Conservation (phyloP, 73 alveolate genomes). For the Tetrahymena borealis region DNA sequence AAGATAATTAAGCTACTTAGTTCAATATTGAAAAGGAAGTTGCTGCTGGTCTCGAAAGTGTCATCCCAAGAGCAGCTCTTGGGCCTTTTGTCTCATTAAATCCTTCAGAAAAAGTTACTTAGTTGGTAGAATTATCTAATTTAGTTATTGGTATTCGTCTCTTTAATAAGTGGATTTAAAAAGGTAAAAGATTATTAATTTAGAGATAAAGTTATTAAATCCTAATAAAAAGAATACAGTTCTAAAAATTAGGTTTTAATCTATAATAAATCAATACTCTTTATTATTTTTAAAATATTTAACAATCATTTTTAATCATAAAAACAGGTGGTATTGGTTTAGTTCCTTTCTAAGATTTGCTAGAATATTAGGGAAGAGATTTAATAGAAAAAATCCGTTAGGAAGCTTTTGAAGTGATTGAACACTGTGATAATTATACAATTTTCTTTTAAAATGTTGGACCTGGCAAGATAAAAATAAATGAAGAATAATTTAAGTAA, state of each 20-base stretch:
- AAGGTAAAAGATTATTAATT: background rate
- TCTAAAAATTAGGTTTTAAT: too few species aligned
- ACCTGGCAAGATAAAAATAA: conserved; percentile 37
- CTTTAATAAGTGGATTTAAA: conserved; percentile 93
- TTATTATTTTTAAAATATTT: too few species aligned
- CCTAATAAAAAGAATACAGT: background rate
- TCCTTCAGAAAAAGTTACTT: conserved; percentile 95
- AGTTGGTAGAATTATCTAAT: conserved; percentile 91
- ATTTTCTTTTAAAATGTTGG: conserved; percentile 54
- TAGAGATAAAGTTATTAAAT: background rate
- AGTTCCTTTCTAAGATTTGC: conserved; percentile 64
- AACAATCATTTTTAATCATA: too few species aligned
- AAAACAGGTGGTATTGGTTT: conserved; percentile 89
- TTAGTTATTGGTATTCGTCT: conserved; percentile 97
- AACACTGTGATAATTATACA: conserved; percentile 72
- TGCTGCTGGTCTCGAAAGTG: conserved; percentile 95
- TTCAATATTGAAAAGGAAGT: conserved; percentile 94
- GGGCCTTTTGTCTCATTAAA: conserved; percentile 97
- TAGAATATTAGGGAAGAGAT: conserved; percentile 70
- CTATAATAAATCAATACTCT: too few species aligned
- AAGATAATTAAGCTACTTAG: conserved; percentile 33
- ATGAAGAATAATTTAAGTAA: conserved; percentile 48
- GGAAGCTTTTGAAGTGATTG: conserved; percentile 72
- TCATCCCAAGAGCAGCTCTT: conserved; percentile 97
- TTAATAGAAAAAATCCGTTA: conserved; percentile 58